A percentile compares a stretch with the other conserved stretches of the same genome.
These are phyloP conservation scores for Citrullus amarus DNA, from an alignment of 306 rosid species.

Conservation along the genomic window DNA sequence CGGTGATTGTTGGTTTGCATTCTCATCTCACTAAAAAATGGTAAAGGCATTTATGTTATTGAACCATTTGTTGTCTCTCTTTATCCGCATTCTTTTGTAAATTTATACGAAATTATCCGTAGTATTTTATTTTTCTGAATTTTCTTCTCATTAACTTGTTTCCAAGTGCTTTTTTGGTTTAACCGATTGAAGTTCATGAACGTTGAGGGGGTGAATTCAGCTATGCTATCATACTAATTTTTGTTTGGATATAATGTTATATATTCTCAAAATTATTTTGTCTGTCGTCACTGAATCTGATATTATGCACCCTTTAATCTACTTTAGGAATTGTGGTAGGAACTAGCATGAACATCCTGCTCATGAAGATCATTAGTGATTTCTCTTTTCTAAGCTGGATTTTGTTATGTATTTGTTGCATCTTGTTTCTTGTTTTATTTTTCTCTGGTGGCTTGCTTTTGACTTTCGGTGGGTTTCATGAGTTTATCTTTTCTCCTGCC, in stretches of 20 bases:
- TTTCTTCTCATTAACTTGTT: background rate
- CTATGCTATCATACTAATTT: background rate
- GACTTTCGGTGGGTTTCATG: background rate
- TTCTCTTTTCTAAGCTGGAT: background rate
- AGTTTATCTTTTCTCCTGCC: background rate
- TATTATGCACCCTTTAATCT: background rate
- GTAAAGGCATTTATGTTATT: background rate
- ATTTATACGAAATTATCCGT: background rate
- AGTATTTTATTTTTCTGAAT: background rate
- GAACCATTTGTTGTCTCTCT: background rate
- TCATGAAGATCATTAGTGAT: background rate
- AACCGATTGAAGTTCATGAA: background rate
- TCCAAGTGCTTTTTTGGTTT: background rate
- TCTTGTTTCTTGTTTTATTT: background rate
- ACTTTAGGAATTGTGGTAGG: background rate
- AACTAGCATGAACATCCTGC: background rate
- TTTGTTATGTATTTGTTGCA: background rate
- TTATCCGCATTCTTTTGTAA: background rate
- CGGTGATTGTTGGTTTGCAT: background rate
- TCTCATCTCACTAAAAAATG: background rate
- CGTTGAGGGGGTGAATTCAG: background rate
- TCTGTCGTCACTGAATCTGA: background rate
- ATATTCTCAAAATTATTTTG: background rate
- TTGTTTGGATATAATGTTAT: background rate
- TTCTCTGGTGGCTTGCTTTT: background rate